Evolutionary conservation across 768 basidiomycete genomes (phyloP), one percentile per base, ranked within the genome.

Genomic region (Suillus spraguei): DNA sequence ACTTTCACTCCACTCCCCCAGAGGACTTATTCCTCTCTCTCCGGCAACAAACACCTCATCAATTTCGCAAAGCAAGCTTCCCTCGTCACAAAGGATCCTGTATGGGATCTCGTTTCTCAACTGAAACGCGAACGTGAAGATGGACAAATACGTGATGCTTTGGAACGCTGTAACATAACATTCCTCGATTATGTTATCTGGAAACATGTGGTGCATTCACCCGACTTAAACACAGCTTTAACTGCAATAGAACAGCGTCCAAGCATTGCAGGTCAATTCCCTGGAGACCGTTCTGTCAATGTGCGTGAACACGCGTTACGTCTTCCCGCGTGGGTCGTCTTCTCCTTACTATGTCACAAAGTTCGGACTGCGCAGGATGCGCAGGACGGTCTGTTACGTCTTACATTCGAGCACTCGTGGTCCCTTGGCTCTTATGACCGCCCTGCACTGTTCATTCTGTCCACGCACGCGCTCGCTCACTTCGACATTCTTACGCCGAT

Each of bases 271-370:
- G 67, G 14, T 22, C 56, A 46, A 50, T 2, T 47, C 9, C 35
- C 52, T 44, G 20, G n/a, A 53, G 35, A 41, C 4, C 50, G n/a
- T 14, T 33, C 42, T 59, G 20, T 36, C 36, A 9, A 22, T 42
- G 28, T 24, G 41, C 41, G 22, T 8, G 13, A 55, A 14, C n/a
- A 24, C 17, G 41, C 22, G 24, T 20, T 8, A 32, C 42, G 35
- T 3, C 63, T 77, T 14, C 88, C 89, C 0, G 66, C 79, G 0
- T 90, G 87, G 87, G 73, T 87, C n/a, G 70, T 83, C 13, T 72
- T 90, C 36, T 79, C 81, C 52, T 75, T 89, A 47, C 73, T 82
- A 17, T 74, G 70, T 4, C 80, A 79, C 72, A 83, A 80, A 70
- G 77, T 87, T 13, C 74, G 70, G n/a, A 81, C 82, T 0, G 71